Conservation (phyloP, 2,329 filamentous ascomycete species). For the Fusarium pininemorale region DNA sequence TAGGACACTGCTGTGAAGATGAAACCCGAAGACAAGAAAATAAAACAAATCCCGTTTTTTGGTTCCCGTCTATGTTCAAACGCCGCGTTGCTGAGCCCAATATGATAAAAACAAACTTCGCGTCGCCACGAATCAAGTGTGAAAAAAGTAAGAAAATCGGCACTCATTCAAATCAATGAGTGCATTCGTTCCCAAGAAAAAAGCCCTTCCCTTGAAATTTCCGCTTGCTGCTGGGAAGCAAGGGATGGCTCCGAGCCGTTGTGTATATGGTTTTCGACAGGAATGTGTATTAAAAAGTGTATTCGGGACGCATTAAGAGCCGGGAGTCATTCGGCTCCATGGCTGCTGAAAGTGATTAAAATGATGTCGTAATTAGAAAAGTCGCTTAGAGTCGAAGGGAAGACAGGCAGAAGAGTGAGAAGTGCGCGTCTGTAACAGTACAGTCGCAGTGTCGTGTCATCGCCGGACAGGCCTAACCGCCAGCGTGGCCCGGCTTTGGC, state of each 20-base stretch:
- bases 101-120: constrained; percentile 20
- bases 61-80: constrained; percentile 47
- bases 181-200: constrained; percentile 30
- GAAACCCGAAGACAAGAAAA: constrained; percentile 13
- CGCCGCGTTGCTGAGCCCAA: constrained; percentile 43
- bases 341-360: constrained; percentile 36
- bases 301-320: constrained; percentile 45
- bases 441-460: constrained; percentile 21
- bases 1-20: constrained; percentile 14
- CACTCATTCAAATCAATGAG: constrained; percentile 17
- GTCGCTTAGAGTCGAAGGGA: constrained; percentile 35
- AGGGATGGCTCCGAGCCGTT: constrained; percentile 50
- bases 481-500: constrained; percentile 33
- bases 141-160: constrained; percentile 13
- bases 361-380: constrained; percentile 35
- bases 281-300: constrained; percentile 50
- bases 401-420: constrained; percentile 23
- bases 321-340: constrained; percentile 30
- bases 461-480: constrained; percentile 31
- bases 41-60: constrained; percentile 32
- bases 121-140: constrained; percentile 14
- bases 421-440: constrained; percentile 1
- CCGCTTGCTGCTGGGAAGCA: constrained; percentile 51
- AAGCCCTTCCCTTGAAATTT: constrained; percentile 35
- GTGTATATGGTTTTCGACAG: constrained; percentile 48